Conservation (phyloP, 352 stramenopile genomes). For the Globisporangium ultimum region DNA sequence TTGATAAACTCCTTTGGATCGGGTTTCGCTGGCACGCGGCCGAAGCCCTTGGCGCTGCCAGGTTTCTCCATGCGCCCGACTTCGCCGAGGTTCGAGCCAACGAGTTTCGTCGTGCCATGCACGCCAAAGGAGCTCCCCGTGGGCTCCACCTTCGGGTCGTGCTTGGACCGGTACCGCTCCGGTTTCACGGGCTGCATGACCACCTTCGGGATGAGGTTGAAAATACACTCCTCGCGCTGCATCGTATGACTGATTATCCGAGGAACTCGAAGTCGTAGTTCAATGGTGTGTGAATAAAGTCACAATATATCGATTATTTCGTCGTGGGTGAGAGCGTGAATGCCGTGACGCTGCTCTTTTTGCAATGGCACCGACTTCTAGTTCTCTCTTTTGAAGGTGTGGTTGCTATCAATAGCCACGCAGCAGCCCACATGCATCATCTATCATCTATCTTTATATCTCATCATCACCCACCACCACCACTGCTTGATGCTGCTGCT, state of each 20-base stretch:
- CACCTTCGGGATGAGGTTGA: slow-evolving; percentile 88
- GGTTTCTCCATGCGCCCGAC: slow-evolving; percentile 36
- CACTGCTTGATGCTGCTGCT: too few relatives aligned
- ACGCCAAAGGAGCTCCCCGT: slow-evolving; percentile 88
- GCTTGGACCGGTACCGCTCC: slow-evolving; percentile 85
- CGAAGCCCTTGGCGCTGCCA: slow-evolving; percentile 60
- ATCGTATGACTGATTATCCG: slow-evolving; percentile 16
- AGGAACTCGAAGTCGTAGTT: too few relatives aligned
- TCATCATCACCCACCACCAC: too few relatives aligned
- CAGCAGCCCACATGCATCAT: too few relatives aligned
- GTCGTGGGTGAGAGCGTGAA: too few relatives aligned
- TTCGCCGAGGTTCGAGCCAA: slow-evolving; percentile 62
- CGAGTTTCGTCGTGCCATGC: slow-evolving; percentile 64
- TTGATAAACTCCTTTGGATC: slow-evolving; percentile 74
- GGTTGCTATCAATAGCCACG: too few relatives aligned
- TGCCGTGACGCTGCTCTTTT: too few relatives aligned
- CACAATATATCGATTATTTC: too few relatives aligned
- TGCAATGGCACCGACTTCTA: too few relatives aligned
- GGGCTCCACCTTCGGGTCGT: slow-evolving; percentile 77
- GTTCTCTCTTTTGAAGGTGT: too few relatives aligned
- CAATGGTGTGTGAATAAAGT: too few relatives aligned
- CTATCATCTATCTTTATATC: too few relatives aligned
- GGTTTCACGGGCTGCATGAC: slow-evolving; percentile 67
- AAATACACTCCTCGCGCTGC: slow-evolving; percentile 89
- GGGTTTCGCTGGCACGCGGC: slow-evolving; percentile 49